Evolutionary conservation across 306 rosid species (phyloP).

Genomic region (Lathyrus aphaca): DNA sequence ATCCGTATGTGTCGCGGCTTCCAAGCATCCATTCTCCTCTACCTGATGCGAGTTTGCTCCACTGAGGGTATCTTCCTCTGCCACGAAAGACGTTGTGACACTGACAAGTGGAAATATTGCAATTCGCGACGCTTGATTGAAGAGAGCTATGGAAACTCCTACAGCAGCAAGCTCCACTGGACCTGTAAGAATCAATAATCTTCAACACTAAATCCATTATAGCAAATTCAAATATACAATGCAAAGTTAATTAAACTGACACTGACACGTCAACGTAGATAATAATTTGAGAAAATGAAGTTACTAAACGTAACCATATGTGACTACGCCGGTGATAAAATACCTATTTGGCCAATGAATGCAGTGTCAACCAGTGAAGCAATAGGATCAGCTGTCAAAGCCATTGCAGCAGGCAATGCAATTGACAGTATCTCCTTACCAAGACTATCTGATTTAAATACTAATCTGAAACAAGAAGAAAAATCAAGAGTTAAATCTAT

Average conservation of each 20-base stretch:
- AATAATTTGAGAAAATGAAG: no score
- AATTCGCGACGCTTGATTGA: conserved; percentile 88
- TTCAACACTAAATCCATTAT: not conserved
- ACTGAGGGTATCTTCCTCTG: conserved; percentile 79
- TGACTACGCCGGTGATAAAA: not conserved
- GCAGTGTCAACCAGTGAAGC: conserved; percentile 95
- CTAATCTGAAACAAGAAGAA: conserved; percentile 41
- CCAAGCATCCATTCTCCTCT: conserved; percentile 49
- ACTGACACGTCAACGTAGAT: not conserved
- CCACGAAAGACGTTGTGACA: conserved; percentile 93
- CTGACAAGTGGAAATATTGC: conserved; percentile 95
- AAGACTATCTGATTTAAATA: conserved; percentile 60
- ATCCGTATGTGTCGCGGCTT: conserved; percentile 46
- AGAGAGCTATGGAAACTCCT: conserved; percentile 93
- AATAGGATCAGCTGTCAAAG: conserved; percentile 91
- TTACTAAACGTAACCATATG: no score
- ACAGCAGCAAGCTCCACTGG: conserved; percentile 97
- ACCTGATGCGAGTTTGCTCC: conserved; percentile 38
- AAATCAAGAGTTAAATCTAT: conserved; percentile 29
- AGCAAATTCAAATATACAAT: conserved; percentile 21
- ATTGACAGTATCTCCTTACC: conserved; percentile 77
- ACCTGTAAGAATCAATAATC: conserved; percentile 53
- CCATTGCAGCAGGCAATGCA: conserved; percentile 92
- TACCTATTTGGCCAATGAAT: conserved; percentile 91
- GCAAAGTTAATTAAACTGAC: not conserved